A percentile compares a stretch with the other conserved stretches of the same genome.
Conservation (phyloP, 768 basidiomycete species). For the Multifurca ochricompacta region DNA sequence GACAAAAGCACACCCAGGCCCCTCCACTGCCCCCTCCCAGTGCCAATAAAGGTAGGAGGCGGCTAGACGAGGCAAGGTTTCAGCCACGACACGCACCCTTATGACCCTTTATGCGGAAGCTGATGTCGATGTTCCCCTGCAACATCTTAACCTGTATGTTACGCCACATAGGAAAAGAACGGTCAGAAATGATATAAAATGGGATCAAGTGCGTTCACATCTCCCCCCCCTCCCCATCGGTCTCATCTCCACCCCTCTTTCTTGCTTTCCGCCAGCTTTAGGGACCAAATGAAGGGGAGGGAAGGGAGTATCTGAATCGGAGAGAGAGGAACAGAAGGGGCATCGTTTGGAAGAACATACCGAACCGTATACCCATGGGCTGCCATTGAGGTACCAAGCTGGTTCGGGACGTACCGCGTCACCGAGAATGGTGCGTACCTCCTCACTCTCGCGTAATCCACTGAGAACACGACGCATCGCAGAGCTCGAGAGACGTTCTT, state of each 20-base stretch:
- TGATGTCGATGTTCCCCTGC: constrained; percentile 71
- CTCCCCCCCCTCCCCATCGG: background rate
- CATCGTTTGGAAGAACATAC: constrained; percentile 34
- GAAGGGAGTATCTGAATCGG: background rate
- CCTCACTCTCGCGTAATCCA: constrained; percentile 45
- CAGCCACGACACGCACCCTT: constrained; percentile 48
- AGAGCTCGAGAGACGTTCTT: constrained; percentile 70
- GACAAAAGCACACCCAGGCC: background rate
- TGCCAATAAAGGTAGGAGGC: no score
- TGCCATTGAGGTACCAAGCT: constrained; percentile 70
- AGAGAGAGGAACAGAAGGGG: background rate
- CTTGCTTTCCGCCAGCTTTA: background rate
- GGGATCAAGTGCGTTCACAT: no score
- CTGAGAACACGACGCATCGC: constrained; percentile 61
- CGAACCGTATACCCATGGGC: constrained; percentile 61
- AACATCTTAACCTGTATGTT: constrained; percentile 58
- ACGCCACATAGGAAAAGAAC: background rate
- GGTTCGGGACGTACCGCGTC: constrained; percentile 58
- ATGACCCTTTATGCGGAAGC: constrained; percentile 67
- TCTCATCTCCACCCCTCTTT: background rate
- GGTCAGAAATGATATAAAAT: no score
- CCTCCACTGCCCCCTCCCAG: no score
- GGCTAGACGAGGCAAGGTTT: no score
- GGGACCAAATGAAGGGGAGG: background rate
- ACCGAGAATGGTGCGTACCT: constrained; percentile 48